These are phyloP conservation scores for Coemansia sp. DNA, from an alignment of 192 early-diverging fungal species.

Conservation along the genomic window DNA sequence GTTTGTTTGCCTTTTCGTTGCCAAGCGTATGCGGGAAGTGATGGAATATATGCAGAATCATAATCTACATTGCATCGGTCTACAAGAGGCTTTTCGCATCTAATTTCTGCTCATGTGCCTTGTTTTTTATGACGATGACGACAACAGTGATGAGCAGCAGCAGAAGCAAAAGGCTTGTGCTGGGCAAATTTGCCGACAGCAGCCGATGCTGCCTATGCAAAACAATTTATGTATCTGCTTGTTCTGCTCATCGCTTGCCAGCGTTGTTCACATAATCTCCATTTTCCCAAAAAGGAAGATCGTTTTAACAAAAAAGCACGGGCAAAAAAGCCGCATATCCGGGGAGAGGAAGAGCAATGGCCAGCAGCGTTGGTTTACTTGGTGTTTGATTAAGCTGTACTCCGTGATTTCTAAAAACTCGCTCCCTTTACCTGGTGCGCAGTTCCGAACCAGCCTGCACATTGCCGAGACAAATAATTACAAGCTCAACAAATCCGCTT, in stretches of 20 bases:
- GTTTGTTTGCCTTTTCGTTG: neutral
- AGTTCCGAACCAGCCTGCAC: neutral
- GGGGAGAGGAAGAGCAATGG: neutral
- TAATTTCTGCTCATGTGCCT: neutral
- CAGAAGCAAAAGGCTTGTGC: neutral
- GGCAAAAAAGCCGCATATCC: neutral
- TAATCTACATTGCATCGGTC: neutral
- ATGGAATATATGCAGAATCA: neutral
- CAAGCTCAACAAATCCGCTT: neutral
- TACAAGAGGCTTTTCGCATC: neutral
- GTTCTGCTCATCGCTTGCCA: neutral
- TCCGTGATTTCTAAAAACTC: too few species aligned
- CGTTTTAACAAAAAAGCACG: neutral
- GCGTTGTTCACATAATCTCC: neutral
- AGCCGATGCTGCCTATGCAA: neutral
- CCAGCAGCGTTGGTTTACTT: neutral
- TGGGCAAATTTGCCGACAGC: neutral
- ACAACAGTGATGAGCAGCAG: neutral
- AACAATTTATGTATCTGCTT: neutral
- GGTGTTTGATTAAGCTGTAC: too few species aligned
- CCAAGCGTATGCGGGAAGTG: neutral
- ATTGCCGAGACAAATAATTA: neutral
- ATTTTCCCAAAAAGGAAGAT: neutral
- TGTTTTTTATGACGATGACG: neutral
- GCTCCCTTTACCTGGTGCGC: neutral